phyloP scores from a whole-genome alignment of 148 eudicot genomes.

The Camellia granthamiana region DNA sequence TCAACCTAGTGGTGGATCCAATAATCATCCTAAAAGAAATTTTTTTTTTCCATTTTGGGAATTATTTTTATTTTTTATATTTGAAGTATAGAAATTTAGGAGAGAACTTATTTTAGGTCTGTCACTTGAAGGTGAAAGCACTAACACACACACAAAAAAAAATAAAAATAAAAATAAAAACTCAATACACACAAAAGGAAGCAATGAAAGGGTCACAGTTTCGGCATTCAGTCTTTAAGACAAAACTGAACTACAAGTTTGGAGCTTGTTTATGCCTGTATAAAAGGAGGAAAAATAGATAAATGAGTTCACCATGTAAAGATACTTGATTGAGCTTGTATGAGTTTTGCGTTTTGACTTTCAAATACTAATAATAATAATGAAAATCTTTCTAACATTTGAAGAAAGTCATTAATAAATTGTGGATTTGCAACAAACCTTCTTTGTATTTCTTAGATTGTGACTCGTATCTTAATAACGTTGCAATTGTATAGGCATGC shows the following conservation, averaged over 20 bases:
- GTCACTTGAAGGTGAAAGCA: not conserved
- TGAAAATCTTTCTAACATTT: not conserved
- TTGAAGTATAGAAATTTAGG: not conserved
- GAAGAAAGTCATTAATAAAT: not conserved
- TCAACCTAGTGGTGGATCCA: not conserved
- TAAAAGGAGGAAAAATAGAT: not conserved
- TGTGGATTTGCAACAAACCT: not conserved
- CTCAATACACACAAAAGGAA: not conserved
- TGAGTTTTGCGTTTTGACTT: not conserved
- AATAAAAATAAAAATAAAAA: not conserved
- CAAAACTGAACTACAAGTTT: not conserved
- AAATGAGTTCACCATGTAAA: not conserved
- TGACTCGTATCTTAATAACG: not conserved
- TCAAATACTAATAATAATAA: not conserved
- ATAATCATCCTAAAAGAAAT: not conserved
- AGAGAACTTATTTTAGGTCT: not conserved
- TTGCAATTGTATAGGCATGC: conserved; percentile 59
- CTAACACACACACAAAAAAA: not conserved
- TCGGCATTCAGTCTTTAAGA: not conserved
- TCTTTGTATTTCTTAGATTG: not conserved
- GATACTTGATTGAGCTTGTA: not conserved
- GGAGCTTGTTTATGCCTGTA: not conserved
- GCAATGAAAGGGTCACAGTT: not conserved
- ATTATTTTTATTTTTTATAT: not conserved
- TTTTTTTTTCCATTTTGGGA: not conserved